Conservation (phyloP, 2,329 filamentous ascomycete species). For the Aspergillus cejpii region DNA sequence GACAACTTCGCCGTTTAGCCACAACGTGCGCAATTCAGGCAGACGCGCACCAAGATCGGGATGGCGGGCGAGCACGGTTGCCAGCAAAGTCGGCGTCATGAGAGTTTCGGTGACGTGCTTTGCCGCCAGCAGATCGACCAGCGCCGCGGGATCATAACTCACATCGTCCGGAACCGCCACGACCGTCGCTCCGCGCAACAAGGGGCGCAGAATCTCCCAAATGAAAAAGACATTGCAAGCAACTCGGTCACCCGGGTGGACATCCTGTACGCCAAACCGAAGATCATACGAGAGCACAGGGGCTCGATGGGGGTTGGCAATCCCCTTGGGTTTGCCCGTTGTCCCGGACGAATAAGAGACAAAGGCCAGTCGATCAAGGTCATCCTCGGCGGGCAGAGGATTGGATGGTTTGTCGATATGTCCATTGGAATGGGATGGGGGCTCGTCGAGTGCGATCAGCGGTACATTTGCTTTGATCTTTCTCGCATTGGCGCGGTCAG, state of each 20-base stretch:
- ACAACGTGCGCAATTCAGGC: conserved; percentile 61
- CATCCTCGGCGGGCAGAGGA: conserved; percentile 55
- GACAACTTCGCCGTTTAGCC: conserved; percentile 78
- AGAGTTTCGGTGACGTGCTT: conserved; percentile 70
- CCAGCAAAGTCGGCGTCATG: conserved; percentile 74
- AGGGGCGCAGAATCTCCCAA: conserved; percentile 74
- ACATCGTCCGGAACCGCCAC: conserved; percentile 67
- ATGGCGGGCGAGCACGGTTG: conserved; percentile 65
- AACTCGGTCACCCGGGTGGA: conserved; percentile 65
- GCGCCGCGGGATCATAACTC: conserved; percentile 68
- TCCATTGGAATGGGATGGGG: conserved; percentile 26
- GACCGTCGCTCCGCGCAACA: conserved; percentile 69
- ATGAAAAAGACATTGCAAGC: conserved; percentile 87
- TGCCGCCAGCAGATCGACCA: conserved; percentile 62
- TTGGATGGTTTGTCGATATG: conserved; percentile 41
- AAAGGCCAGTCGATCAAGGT: conserved; percentile 68
- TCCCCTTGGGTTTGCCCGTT: conserved; percentile 73
- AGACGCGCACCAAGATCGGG: conserved; percentile 58
- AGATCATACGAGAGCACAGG: conserved; percentile 67
- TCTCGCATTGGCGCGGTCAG: conserved; percentile 56
- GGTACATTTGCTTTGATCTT: conserved; percentile 58
- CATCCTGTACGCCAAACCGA: conserved; percentile 63
- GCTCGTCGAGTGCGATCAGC: conserved; percentile 58
- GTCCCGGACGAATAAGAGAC: conserved; percentile 77
- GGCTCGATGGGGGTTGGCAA: conserved; percentile 70